phyloP scores from a whole-genome alignment of 129 eudicot genomes.

The Artemisia tridentata region DNA sequence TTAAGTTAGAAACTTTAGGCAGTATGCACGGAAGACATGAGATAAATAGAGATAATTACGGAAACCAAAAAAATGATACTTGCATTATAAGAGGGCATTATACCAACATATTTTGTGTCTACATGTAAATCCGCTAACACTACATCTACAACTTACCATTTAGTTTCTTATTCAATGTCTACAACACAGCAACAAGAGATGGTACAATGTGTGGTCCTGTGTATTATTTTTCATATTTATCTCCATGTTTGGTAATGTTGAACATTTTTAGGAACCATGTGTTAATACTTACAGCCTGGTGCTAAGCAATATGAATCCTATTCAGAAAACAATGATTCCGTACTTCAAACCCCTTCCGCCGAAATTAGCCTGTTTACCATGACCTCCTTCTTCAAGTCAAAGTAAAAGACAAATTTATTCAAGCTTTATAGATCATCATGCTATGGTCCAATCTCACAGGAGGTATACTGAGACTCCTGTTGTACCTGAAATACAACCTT shows the following conservation, averaged over 20 bases:
- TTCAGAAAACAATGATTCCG: conserved; percentile 30
- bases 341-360: conserved; percentile 20
- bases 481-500: conserved; percentile 27
- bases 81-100: conserved; percentile 23
- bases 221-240: neutral
- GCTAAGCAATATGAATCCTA: conserved; percentile 15
- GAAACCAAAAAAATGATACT: conserved; percentile 24
- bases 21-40: conserved; percentile 30
- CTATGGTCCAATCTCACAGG: conserved; percentile 29
- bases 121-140: neutral
- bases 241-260: neutral
- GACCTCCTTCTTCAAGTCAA: conserved; percentile 30
- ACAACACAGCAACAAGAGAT: conserved; percentile 33
- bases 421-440: conserved; percentile 35
- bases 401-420: conserved; percentile 12
- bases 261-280: conserved; percentile 43
- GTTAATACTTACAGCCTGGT: conserved; percentile 41
- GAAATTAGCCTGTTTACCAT: conserved; percentile 29
- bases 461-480: conserved; percentile 34
- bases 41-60: conserved; percentile 16
- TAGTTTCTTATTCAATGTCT: conserved; percentile 22
- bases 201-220: conserved; percentile 20
- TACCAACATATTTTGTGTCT: conserved; percentile 20
- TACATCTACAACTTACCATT: conserved; percentile 24
- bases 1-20: conserved; percentile 23